These are phyloP conservation scores for Melampsora occidentalis DNA, from an alignment of 1,284 basidiomycete species.

Conservation along the genomic window DNA sequence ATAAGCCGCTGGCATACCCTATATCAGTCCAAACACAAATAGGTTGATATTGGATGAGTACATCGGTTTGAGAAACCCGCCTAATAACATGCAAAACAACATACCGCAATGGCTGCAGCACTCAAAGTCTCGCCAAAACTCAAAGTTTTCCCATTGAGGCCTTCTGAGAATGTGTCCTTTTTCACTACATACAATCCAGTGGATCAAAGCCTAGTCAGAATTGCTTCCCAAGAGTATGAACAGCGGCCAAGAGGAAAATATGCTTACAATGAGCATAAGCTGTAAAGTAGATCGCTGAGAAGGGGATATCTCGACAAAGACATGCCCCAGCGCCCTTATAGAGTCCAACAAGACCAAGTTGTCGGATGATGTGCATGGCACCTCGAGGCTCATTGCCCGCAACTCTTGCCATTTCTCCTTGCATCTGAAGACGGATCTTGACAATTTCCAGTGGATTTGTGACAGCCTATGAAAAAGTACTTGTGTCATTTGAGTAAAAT, in stretches of 20 bases:
- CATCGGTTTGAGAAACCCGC: too few species aligned
- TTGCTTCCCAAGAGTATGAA: not conserved
- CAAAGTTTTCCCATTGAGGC: constrained; percentile 89
- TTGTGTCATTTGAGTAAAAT: constrained; percentile 1
- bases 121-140: constrained; percentile 84
- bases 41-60: constrained; percentile 42
- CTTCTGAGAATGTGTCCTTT: constrained; percentile 90
- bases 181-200: constrained; percentile 56
- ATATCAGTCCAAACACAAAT: constrained; percentile 23
- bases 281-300: constrained; percentile 60
- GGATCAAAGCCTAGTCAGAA: not conserved
- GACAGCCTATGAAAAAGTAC: constrained; percentile 65
- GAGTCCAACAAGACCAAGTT: constrained; percentile 84
- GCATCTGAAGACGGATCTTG: constrained; percentile 94
- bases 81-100: constrained; percentile 51
- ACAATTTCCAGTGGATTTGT: constrained; percentile 84
- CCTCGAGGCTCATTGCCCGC: constrained; percentile 75
- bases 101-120: constrained; percentile 63
- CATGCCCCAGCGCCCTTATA: constrained; percentile 89
- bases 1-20: constrained; percentile 48
- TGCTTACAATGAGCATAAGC: constrained; percentile 65
- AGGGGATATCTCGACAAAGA: constrained; percentile 82
- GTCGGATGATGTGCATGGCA: constrained; percentile 85
- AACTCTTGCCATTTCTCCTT: constrained; percentile 82
- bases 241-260: not conserved